These are phyloP conservation scores for Cryptosporidium sp. DNA, from an alignment of 169 alveolate species.

Conservation along the genomic window DNA sequence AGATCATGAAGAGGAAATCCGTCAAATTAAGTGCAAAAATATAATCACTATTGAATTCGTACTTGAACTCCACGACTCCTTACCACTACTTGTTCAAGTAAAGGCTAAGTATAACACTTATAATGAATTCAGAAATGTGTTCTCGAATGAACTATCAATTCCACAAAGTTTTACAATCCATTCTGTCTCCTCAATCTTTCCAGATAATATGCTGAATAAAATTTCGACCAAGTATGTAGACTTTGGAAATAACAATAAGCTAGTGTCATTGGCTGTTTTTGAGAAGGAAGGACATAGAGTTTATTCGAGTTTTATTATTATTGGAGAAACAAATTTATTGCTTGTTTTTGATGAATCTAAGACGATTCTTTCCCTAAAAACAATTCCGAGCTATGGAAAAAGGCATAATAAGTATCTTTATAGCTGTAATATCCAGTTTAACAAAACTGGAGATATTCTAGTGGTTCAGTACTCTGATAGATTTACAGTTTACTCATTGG, in stretches of 20 bases:
- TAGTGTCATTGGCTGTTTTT: not conserved
- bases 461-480: constrained; percentile 43
- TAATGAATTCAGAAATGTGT: no score
- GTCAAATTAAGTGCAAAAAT: not conserved
- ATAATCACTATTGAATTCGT: not conserved
- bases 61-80: not conserved
- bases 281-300: not conserved
- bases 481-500: constrained; percentile 34
- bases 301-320: not conserved
- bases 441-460: constrained; percentile 41
- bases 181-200: not conserved
- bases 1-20: not conserved
- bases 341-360: constrained; percentile 13
- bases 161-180: not conserved
- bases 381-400: constrained; percentile 25
- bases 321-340: not conserved
- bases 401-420: constrained; percentile 34
- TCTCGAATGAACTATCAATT: not conserved
- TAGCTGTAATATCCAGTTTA: constrained; percentile 4
- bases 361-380: not conserved
- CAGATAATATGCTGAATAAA: not conserved
- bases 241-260: not conserved
- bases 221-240: not conserved
- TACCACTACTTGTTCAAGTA: not conserved
- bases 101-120: not conserved